Percentiles rank a stretch among this genome's conserved stretches.
Conservation (phyloP, 2,329 filamentous ascomycete species). For the Grosmannia clavigera region DNA sequence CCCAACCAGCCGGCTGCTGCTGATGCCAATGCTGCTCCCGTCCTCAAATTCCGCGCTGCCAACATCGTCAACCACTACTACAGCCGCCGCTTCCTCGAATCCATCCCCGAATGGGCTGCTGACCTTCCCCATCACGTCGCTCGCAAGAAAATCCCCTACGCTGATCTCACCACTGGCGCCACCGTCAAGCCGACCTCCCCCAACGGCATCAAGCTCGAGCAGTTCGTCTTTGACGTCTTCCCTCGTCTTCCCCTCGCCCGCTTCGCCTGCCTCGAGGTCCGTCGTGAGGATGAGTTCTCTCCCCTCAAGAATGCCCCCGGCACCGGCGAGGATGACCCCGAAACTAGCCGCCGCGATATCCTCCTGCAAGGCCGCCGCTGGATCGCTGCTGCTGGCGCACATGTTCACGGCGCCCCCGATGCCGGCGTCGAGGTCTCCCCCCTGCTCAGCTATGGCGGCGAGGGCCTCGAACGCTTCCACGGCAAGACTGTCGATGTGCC, state of each 20-base stretch:
- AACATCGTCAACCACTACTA: conserved; percentile 99
- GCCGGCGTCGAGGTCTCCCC: conserved; percentile 83
- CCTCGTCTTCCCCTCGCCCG: conserved; percentile 73
- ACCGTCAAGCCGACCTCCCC: conserved; percentile 84
- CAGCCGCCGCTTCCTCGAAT: conserved; percentile 83
- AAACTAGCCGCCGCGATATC: conserved; percentile 85
- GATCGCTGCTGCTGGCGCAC: conserved; percentile 66
- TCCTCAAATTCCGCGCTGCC: conserved; percentile 92
- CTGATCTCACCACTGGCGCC: conserved; percentile 64
- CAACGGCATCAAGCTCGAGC: conserved; percentile 97
- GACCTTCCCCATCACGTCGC: conserved; percentile 91
- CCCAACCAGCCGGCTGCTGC: conserved; percentile 51
- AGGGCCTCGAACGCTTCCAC: conserved; percentile 45
- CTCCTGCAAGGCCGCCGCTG: conserved; percentile 82
- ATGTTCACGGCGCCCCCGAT: conserved; percentile 48
- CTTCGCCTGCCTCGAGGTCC: conserved; percentile 93
- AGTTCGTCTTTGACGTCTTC: conserved; percentile 98
- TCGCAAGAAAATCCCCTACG: conserved; percentile 92
- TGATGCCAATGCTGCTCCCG: conserved; percentile 11
- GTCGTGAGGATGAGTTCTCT: conserved; percentile 94
- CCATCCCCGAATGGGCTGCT: conserved; percentile 75
- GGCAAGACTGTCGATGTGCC: conserved; percentile 41
- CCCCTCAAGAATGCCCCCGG: conserved; percentile 84
- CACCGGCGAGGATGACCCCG: conserved; percentile 82
- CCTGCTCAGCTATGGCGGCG: conserved; percentile 73